Evolutionary conservation across 164 flowering plant genomes (phyloP).

Genomic region (Piper betle): DNA sequence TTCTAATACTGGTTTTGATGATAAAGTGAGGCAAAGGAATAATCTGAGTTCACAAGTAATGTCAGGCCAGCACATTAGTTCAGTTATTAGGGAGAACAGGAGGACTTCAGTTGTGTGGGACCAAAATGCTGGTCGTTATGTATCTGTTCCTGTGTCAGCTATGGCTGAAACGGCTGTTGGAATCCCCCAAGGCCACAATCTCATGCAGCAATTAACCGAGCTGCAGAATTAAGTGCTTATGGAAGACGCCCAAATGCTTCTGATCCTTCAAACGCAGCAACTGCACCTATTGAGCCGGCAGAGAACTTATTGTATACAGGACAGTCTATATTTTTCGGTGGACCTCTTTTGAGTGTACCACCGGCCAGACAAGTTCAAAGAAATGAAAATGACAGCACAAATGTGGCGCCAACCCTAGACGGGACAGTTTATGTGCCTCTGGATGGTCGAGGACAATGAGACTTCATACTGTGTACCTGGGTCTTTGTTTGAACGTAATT

Average conservation of each 20-base stretch:
- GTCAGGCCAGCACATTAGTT: constrained; percentile 28
- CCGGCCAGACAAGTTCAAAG: constrained; percentile 28
- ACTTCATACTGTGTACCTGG: constrained; percentile 58
- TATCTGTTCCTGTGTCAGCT: constrained; percentile 54
- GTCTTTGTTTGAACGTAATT: constrained; percentile 15
- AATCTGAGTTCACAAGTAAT: constrained; percentile 33
- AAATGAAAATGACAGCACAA: constrained; percentile 19
- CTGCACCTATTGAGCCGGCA: constrained; percentile 29
- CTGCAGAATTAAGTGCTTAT: constrained; percentile 20
- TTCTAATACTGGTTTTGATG: constrained; percentile 34
- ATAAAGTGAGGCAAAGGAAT: constrained; percentile 30
- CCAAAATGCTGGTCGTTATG: constrained; percentile 89
- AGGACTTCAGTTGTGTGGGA: constrained; percentile 92
- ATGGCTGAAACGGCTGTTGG: constrained; percentile 30
- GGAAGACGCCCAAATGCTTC: constrained; percentile 22
- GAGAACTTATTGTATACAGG: constrained; percentile 67
- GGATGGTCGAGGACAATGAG: constrained; percentile 37
- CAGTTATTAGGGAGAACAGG: constrained; percentile 56
- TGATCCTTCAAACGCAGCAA: constrained; percentile 25
- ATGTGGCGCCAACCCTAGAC: constrained; percentile 37
- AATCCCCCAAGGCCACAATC: constrained; percentile 22
- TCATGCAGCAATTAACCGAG: constrained; percentile 19
- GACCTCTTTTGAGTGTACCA: constrained; percentile 56
- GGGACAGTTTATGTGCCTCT: constrained; percentile 20
- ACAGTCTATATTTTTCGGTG: constrained; percentile 90